Evolutionary conservation across 306 rosid species (phyloP).

Genomic region (Senna tora): DNA sequence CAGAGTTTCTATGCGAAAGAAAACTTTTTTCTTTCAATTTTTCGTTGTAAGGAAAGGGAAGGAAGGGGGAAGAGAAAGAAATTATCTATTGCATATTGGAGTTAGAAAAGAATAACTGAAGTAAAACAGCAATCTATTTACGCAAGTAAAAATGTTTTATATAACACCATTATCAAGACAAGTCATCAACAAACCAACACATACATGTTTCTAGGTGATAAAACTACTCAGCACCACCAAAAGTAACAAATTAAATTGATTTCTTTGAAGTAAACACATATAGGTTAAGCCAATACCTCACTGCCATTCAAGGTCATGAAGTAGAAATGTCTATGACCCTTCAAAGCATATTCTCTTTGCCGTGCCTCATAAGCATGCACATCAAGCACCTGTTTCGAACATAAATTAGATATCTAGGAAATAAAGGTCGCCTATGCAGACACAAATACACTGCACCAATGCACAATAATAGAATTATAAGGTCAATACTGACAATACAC

Average conservation of each 20-base stretch:
- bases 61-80: neutral
- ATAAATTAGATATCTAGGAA: constrained; percentile 34
- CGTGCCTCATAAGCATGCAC: constrained; percentile 82
- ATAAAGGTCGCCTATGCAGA: constrained; percentile 30
- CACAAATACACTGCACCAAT: constrained; percentile 25
- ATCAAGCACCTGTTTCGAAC: constrained; percentile 83
- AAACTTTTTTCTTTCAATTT: no score
- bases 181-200: neutral
- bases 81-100: constrained; percentile 13
- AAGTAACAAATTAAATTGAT: constrained; percentile 19
- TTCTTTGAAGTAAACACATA: constrained; percentile 17
- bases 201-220: neutral
- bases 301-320: constrained; percentile 96
- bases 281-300: constrained; percentile 66
- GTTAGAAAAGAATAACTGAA: neutral
- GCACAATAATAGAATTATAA: constrained; percentile 19
- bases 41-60: no score
- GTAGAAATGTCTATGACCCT: constrained; percentile 95
- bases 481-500: constrained; percentile 18
- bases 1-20: no score
- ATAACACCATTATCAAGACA: neutral
- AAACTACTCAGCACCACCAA: neutral
- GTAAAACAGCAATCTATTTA: constrained; percentile 4
- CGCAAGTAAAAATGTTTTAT: neutral
- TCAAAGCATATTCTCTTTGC: constrained; percentile 87